phyloP scores from a whole-genome alignment of 495 filamentous ascomycete species.

The Podospora pseudocomata region DNA sequence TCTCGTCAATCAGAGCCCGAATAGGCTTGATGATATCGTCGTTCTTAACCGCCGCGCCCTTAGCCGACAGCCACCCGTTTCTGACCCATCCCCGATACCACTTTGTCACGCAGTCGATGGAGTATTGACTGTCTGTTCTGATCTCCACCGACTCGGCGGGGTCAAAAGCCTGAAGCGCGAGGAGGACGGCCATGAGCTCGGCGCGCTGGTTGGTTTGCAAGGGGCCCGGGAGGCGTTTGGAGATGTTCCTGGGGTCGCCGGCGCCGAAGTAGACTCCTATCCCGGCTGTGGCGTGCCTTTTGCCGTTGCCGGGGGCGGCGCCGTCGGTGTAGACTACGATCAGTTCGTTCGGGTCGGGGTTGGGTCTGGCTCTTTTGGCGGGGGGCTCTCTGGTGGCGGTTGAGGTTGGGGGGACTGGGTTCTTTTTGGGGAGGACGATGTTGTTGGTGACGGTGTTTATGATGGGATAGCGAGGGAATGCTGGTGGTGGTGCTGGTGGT shows the following conservation, averaged over 20 bases:
- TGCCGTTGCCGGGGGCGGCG: constrained; percentile 74
- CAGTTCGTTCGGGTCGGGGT: neutral
- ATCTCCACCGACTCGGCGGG: constrained; percentile 55
- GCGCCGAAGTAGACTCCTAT: constrained; percentile 85
- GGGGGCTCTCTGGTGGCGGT: no score
- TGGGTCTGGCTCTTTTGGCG: no score
- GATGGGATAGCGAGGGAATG: no score
- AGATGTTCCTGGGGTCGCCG: constrained; percentile 70
- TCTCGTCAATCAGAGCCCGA: constrained; percentile 64
- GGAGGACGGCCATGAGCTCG: constrained; percentile 81
- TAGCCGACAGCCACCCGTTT: constrained; percentile 73
- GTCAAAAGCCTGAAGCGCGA: constrained; percentile 69
- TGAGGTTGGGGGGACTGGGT: no score
- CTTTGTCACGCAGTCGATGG: constrained; percentile 79
- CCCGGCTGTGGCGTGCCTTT: constrained; percentile 65
- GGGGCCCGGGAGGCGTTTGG: constrained; percentile 71
- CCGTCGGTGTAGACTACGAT: constrained; percentile 85
- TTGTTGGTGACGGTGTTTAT: no score
- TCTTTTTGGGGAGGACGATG: no score
- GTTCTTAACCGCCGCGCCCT: constrained; percentile 74
- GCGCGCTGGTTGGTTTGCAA: constrained; percentile 92
- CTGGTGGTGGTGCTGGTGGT: no score
- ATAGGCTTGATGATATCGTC: constrained; percentile 76
- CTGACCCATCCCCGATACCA: constrained; percentile 79
- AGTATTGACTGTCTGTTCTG: constrained; percentile 78